Percentiles rank a stretch among this genome's conserved stretches.
Evolutionary conservation across 2,329 filamentous ascomycete genomes (phyloP).

Genomic region (Pseudogymnoascus sp.): DNA sequence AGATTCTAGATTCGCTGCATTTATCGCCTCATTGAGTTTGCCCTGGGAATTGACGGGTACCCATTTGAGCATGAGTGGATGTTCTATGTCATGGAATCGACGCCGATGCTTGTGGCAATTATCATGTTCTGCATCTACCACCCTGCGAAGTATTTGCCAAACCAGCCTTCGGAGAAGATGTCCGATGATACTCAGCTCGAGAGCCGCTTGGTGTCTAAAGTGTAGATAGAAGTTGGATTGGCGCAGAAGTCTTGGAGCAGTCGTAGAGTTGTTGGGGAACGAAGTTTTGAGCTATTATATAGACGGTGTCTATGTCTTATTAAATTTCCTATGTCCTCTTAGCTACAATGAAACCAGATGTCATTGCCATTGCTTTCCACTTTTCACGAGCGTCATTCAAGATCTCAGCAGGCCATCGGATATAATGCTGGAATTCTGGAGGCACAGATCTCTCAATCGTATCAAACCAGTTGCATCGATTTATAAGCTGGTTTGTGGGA

Average conservation of each 20-base stretch:
- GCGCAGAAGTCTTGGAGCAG: neutral
- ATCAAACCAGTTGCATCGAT: constrained; percentile 14
- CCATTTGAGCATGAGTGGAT: constrained; percentile 43
- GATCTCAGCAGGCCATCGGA: constrained; percentile 17
- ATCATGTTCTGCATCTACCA: constrained; percentile 41
- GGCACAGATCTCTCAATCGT: constrained; percentile 4
- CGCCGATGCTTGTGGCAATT: constrained; percentile 40
- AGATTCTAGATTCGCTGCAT: constrained; percentile 39
- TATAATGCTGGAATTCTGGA: neutral
- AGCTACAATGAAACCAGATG: neutral
- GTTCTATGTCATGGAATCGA: constrained; percentile 42
- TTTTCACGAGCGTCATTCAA: neutral
- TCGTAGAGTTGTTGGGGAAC: neutral
- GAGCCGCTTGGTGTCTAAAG: neutral
- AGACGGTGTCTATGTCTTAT: neutral
- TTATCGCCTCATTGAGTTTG: constrained; percentile 45
- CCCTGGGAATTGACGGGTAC: constrained; percentile 42
- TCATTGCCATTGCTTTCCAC: neutral
- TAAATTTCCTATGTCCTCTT: neutral
- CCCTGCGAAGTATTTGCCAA: constrained; percentile 32
- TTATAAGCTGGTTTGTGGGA: constrained; percentile 9
- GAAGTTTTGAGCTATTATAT: neutral
- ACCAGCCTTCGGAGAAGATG: constrained; percentile 13
- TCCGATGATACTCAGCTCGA: neutral
- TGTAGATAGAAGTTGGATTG: neutral